Evolutionary conservation across 169 alveolate species (phyloP).

Genomic region (Blepharisma undulans): DNA sequence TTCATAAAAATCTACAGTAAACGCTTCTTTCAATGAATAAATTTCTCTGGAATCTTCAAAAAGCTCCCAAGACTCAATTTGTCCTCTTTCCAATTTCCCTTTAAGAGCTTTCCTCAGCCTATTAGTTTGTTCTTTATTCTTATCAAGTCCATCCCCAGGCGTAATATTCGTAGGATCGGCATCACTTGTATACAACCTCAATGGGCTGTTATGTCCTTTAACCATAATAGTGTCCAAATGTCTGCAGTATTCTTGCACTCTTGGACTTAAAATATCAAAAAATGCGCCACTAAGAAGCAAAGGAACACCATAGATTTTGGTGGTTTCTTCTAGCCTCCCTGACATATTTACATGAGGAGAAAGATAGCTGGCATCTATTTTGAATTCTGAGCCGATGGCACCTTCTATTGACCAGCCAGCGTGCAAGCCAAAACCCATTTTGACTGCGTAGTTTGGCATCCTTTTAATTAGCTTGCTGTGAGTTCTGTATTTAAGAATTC

Average conservation of each 20-base stretch:
- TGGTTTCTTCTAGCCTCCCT: constrained; percentile 78
- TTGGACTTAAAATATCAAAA: constrained; percentile 55
- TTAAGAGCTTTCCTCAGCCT: not conserved
- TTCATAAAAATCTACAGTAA: constrained; percentile 30
- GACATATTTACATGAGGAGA: constrained; percentile 88
- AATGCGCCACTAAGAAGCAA: constrained; percentile 74
- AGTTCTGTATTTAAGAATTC: constrained; percentile 71
- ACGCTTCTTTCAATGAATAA: not conserved
- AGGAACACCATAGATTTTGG: constrained; percentile 78
- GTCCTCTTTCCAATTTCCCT: not conserved
- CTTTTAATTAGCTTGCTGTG: constrained; percentile 71
- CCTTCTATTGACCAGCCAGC: constrained; percentile 88
- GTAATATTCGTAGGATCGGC: constrained; percentile 28
- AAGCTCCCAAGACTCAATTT: not conserved
- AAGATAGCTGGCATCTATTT: constrained; percentile 84
- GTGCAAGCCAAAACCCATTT: constrained; percentile 74
- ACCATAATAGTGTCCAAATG: constrained; percentile 79
- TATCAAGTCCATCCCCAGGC: not conserved
- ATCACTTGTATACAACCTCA: constrained; percentile 81
- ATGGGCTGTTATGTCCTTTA: constrained; percentile 79
- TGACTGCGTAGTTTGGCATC: constrained; percentile 69
- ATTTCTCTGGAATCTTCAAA: not conserved
- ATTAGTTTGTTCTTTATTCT: not conserved
- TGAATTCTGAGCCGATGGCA: constrained; percentile 83
- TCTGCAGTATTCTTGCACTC: constrained; percentile 68